Evolutionary conservation across 2,329 filamentous ascomycete species (phyloP), one percentile per base, ranked within the genome.

Genomic region (Exutisphaerella laricina): DNA sequence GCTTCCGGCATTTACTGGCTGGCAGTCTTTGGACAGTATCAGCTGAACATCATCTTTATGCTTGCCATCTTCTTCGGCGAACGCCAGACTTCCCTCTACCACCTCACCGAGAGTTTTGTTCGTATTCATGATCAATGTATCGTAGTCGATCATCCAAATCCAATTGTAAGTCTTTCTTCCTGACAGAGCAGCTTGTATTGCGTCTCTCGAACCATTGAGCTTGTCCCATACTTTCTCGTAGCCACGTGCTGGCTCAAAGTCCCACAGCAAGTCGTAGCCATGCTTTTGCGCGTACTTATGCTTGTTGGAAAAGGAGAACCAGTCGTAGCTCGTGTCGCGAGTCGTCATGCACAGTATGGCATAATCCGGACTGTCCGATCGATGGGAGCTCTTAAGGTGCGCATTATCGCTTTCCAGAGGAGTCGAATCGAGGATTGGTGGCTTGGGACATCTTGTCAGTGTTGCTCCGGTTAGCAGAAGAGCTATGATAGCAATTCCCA

Each of bases 91-190:
- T 12, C 65, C 59, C 8, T 58, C 45, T 29, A 69, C 62, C 35
- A 69, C 58, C 33, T 65, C 57, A 6, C 57, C 51, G 18, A 69
- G 33, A 31, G 57, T 59, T 44, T 63, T 60, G 4, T 57, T 52
- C 12, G 63, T 66, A 39, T 68, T 66, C 10, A 63, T 69, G 47
- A 69, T 60, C 12, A 69, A 50, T 1, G 64, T 66, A 46, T 69
- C 66, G 31, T 66, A 66, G 48, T 69, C 66, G 7, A 68, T 48
- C 64, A 65, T 68, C 66, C 66, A 69, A 14, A 69, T 58, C 66
- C 66, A 69, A 41, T 68, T 63, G 43, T 63, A 51, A 5, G 35
- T 40, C 6, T 43, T 62, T 44, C 59, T 60, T 29, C 50, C 58
- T 4, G 62, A 32, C 7, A 32, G 13, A 4, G 29, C 12, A 10